Evolutionary conservation across 495 filamentous ascomycete genomes (phyloP).

Genomic region (Podospora anserina): DNA sequence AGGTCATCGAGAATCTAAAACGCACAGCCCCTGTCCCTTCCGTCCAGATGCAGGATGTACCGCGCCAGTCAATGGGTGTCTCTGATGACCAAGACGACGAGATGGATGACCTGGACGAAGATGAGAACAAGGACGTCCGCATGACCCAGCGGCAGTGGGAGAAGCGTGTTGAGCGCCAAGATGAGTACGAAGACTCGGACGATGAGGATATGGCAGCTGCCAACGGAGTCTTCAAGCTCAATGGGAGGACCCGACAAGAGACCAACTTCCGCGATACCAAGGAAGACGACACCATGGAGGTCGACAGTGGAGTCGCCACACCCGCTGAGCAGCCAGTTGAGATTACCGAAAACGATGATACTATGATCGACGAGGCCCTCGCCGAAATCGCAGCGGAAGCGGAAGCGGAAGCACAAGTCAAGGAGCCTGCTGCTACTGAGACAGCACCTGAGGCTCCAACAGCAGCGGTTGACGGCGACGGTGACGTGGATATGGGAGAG

Average conservation of each 20-base stretch:
- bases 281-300: slow-evolving; percentile 56
- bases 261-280: slow-evolving; percentile 70
- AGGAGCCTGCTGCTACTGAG: slow-evolving; percentile 12
- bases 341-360: slow-evolving; percentile 49
- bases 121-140: slow-evolving; percentile 81
- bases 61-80: slow-evolving; percentile 66
- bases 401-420: slow-evolving; percentile 13
- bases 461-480: slow-evolving; percentile 29
- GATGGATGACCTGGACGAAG: slow-evolving; percentile 84
- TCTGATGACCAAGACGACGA: slow-evolving; percentile 84
- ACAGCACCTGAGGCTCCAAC: not conserved
- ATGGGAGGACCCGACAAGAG: slow-evolving; percentile 55
- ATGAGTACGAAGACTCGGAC: slow-evolving; percentile 80
- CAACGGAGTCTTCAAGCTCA: slow-evolving; percentile 68
- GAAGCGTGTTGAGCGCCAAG: slow-evolving; percentile 65
- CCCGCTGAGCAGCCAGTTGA: slow-evolving; percentile 50
- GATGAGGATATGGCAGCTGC: slow-evolving; percentile 78
- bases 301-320: slow-evolving; percentile 57
- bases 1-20: slow-evolving; percentile 89
- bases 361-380: slow-evolving; percentile 62
- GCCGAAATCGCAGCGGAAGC: slow-evolving; percentile 12
- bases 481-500: slow-evolving; percentile 40
- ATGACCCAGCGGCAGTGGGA: slow-evolving; percentile 84
- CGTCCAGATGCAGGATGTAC: slow-evolving; percentile 94
- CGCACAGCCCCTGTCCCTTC: slow-evolving; percentile 85